Base-by-base conservation (phyloP, 345 rosid genomes). In the Gossypium stocksii region DNA sequence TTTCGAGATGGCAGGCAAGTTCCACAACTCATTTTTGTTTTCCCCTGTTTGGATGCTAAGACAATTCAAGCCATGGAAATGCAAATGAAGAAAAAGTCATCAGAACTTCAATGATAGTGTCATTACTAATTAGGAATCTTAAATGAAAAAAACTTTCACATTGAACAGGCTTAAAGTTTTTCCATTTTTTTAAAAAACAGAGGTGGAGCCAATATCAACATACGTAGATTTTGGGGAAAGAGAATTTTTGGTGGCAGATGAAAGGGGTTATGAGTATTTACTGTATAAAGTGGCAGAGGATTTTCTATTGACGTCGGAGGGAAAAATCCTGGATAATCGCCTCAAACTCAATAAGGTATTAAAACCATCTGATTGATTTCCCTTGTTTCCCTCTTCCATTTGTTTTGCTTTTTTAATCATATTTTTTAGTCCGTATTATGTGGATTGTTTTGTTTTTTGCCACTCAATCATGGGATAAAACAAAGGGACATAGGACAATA, bases 1-100 rank as follows among this genome's bases (percentile, higher is more conserved):
- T 75, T 95, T 95, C 79, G 99, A 95, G 90, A 95, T 95, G 99
- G 95, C 99, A 70, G 99, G 99, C 90, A 17, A 59, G 89, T 77
- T 77, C 11, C 56, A 11, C 45, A 16, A 16, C 16, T 72, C 9
- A 44, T 38, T 78, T 78, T 19, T 19, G 19, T 23, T 63, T 29
- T 20, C 17, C 10, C 9, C 70, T 64, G 53, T 77, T 79, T 75
- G 78, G 54, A 62, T 76, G 74, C 66, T 25, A 29, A 70, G 70
- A 61, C 64, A 70, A 52, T 57, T 43, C 56, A 64, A 60, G 52
- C 17, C 59, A 67, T 16, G 77, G 45, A 60, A 74, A 27, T 17
- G 73, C 46, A 46, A 51, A 27, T 22, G 62, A 23, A 58, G 23
- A 56, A 56, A 56, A 56, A 56, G 51, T 9, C 51, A 48, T 14